Conservation (phyloP, 371 early-diverging fungal species). For the Mucor racemosus region DNA sequence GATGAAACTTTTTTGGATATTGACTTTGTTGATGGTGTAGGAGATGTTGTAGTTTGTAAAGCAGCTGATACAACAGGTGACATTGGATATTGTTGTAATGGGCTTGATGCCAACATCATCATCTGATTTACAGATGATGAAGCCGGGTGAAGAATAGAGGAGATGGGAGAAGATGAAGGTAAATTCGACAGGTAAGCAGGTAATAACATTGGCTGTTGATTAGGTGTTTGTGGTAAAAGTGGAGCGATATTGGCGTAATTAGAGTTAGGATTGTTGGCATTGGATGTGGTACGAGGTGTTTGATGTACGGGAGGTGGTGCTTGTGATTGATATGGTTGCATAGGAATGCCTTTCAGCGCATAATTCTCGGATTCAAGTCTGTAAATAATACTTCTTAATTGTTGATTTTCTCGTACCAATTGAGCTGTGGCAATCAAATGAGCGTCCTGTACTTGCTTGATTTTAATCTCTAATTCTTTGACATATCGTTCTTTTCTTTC, state of each 20-base stretch:
- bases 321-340: conserved; percentile 27
- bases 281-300: conserved; percentile 1
- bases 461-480: conserved; percentile 64
- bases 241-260: conserved; percentile 25
- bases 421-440: conserved; percentile 38
- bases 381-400: conserved; percentile 38
- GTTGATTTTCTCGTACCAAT: conserved; percentile 47
- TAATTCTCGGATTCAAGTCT: conserved; percentile 47
- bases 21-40: conserved; percentile 7
- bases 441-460: conserved; percentile 62
- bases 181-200: conserved; percentile 13
- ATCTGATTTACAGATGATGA: conserved; percentile 8
- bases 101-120: conserved; percentile 11
- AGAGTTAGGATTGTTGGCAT: no score
- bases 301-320: conserved; percentile 19
- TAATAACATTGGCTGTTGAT: conserved; percentile 8
- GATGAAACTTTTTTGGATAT: conserved; percentile 7
- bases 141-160: not conserved
- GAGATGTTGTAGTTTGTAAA: not conserved
- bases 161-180: not conserved
- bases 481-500: conserved; percentile 78
- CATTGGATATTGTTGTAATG: conserved; percentile 16
- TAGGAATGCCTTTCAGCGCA: conserved; percentile 40
- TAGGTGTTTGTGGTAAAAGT: conserved; percentile 6
- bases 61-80: conserved; percentile 16